Evolutionary conservation across 2,329 filamentous ascomycete genomes (phyloP).

Genomic region (Parafenestella ontariensis): DNA sequence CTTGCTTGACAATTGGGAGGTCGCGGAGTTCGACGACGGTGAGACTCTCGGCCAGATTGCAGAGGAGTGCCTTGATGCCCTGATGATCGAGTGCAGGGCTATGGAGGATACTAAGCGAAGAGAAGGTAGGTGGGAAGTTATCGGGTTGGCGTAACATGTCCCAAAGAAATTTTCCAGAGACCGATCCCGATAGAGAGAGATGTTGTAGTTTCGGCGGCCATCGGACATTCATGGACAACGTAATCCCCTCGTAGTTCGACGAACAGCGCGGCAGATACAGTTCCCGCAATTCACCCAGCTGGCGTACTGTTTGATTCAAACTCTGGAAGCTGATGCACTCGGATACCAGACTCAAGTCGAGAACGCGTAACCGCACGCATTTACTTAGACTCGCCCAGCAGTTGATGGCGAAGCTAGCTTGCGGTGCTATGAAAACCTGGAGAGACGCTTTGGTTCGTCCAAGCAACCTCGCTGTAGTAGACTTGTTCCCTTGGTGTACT

Average conservation of each 20-base stretch:
- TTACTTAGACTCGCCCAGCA: slow-evolving; percentile 65
- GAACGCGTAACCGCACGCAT: slow-evolving; percentile 56
- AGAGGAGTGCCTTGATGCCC: slow-evolving; percentile 49
- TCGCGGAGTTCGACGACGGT: slow-evolving; percentile 50
- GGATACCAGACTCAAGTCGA: slow-evolving; percentile 62
- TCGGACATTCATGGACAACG: slow-evolving; percentile 29
- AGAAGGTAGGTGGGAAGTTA: slow-evolving; percentile 39
- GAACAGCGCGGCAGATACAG: slow-evolving; percentile 56
- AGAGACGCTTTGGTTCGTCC: slow-evolving; percentile 61
- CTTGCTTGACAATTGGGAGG: slow-evolving; percentile 49
- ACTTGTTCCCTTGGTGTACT: slow-evolving; percentile 66
- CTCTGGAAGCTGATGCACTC: slow-evolving; percentile 58
- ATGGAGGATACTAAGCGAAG: slow-evolving; percentile 49
- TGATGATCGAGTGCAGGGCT: slow-evolving; percentile 49
- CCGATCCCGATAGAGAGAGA: slow-evolving; percentile 53
- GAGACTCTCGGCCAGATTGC: slow-evolving; percentile 40
- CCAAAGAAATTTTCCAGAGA: slow-evolving; percentile 53
- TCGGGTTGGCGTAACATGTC: slow-evolving; percentile 43
- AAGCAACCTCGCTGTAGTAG: slow-evolving; percentile 63
- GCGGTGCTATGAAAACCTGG: slow-evolving; percentile 64
- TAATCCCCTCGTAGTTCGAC: slow-evolving; percentile 36
- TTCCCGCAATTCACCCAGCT: slow-evolving; percentile 53
- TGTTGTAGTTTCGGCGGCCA: slow-evolving; percentile 55
- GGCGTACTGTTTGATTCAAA: slow-evolving; percentile 59
- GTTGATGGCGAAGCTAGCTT: slow-evolving; percentile 64